A percentile compares a stretch with the other conserved stretches of the same genome.
Conservation (phyloP, 2,329 filamentous ascomycete genomes). For the Pseudocercospora macadamiae region DNA sequence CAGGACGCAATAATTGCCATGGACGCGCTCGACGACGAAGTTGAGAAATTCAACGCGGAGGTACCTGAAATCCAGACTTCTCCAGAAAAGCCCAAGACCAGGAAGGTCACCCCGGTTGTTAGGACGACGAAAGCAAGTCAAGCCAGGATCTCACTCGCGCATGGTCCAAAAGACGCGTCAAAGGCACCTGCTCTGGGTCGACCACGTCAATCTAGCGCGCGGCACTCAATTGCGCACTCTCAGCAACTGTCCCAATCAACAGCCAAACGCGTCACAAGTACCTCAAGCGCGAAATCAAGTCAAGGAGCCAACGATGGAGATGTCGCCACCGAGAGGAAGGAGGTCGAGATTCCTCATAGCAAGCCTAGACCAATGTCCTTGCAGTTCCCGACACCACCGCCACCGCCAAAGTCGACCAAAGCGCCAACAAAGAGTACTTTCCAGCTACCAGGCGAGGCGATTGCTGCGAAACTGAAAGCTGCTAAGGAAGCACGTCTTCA, state of each 20-base stretch:
- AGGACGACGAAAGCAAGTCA: slow-evolving; percentile 37
- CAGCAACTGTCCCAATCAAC: slow-evolving; percentile 18
- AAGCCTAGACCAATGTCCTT: slow-evolving; percentile 52
- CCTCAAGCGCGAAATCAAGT: slow-evolving; percentile 22
- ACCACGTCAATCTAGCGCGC: slow-evolving; percentile 26
- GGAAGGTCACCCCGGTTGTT: slow-evolving; percentile 32
- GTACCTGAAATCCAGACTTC: slow-evolving; percentile 38
- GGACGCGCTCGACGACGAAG: slow-evolving; percentile 56
- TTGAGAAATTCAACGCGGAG: slow-evolving; percentile 47
- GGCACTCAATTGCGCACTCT: slow-evolving; percentile 1
- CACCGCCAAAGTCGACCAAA: slow-evolving; percentile 54
- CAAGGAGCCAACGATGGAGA: slow-evolving; percentile 7
- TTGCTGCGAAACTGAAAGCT: slow-evolving; percentile 57
- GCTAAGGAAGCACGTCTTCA: slow-evolving; percentile 53
- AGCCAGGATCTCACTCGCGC: slow-evolving; percentile 36
- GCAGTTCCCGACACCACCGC: slow-evolving; percentile 52
- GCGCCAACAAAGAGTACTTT: slow-evolving; percentile 55
- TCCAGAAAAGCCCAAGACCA: slow-evolving; percentile 32
- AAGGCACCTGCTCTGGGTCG: slow-evolving; percentile 22
- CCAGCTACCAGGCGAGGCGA: slow-evolving; percentile 56
- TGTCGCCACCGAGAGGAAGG: slow-evolving; percentile 27
- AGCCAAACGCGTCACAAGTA: slow-evolving; percentile 22
- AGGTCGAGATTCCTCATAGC: slow-evolving; percentile 40
- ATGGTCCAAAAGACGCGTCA: slow-evolving; percentile 29
- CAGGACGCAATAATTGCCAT: slow-evolving; percentile 55